These are phyloP conservation scores for Xylaria flabelliformis DNA, from an alignment of 495 filamentous ascomycete genomes.

Conservation along the genomic window DNA sequence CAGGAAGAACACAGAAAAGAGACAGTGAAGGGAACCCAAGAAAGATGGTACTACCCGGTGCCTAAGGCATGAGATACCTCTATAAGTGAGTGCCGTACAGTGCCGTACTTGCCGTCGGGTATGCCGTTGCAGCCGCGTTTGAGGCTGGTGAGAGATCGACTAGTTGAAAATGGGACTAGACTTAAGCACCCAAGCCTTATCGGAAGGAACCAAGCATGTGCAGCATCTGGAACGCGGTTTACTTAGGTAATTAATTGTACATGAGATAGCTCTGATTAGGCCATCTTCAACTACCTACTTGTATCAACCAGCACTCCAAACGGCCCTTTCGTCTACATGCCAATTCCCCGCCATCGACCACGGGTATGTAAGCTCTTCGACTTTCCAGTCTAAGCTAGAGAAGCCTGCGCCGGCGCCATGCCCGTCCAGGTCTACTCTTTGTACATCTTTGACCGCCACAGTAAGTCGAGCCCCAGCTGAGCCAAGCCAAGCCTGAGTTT, in stretches of 20 bases:
- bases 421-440: slow-evolving; percentile 94
- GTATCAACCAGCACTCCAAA: not conserved
- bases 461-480: slow-evolving; percentile 56
- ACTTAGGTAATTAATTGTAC: not conserved
- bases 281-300: not conserved
- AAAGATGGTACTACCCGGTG: too few relatives aligned
- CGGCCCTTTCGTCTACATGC: slow-evolving; percentile 6
- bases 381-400: slow-evolving; percentile 32
- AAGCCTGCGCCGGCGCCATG: slow-evolving; percentile 35
- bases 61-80: not conserved
- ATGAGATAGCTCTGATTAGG: not conserved
- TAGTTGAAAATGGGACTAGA: slow-evolving; percentile 2
- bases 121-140: slow-evolving; percentile 18
- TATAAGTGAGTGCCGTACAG: slow-evolving; percentile 15
- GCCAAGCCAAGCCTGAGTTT: not conserved
- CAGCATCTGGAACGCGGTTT: too few relatives aligned
- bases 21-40: too few relatives aligned
- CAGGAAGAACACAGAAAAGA: not conserved
- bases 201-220: not conserved
- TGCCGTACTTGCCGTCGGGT: slow-evolving; percentile 19
- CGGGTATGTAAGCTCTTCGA: slow-evolving; percentile 41
- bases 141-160: slow-evolving; percentile 12
- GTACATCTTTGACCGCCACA: slow-evolving; percentile 98
- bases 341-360: not conserved
- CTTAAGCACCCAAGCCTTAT: slow-evolving; percentile 16